Evolutionary conservation across 2,329 filamentous ascomycete genomes (phyloP), one percentile per base, ranked within the genome.

Genomic region (Seiridium cupressi): DNA sequence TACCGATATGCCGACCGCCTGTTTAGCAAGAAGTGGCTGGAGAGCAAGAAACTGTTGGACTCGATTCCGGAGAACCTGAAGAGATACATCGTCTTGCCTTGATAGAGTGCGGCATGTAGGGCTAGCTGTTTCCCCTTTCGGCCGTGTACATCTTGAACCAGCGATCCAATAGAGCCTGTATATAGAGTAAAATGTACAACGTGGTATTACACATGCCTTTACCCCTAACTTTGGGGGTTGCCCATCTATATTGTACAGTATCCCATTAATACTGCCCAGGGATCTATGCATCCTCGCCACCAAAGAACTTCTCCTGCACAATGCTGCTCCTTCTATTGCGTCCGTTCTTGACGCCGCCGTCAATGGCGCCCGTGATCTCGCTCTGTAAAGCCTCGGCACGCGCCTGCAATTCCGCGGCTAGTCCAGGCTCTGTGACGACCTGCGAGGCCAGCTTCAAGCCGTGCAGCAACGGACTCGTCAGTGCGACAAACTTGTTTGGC

Each of bases 41-140:
- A 88, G 74, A 86, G 88, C 70, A 99, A 98, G 87, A 90, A 90
- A 60, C 79, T 99, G 65, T 75, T 95, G 51, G 85, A 80, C 35
- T 89, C 93, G 48, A 89, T 99, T 73, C 95, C 95, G 5, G 84
- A 91, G 79, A 88, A 91, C 72, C 76, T 98, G 72, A 86, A 91
- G 74, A 97, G 93, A 83, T 98, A 99, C 77, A 96, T 97, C 76
- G 93, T 98, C 63, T 79, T 98, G 75, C 90, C 91, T 65, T 96
- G 78, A 26, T 26, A 2, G 2, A 26, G 18, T 26, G 18, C 18
- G 18, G 18, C 18, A 26, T 26, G 18, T 26, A 26, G 18, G 18
- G 2, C 18, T 26, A 26, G 18, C 18, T 26, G 18, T 26, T 26
- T 26, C n/a, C 40, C 40, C 40, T 9, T n/a, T 9, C n/a, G 40